Conservation (phyloP, 2,329 filamentous ascomycete genomes). For the Byssoonygena ceratinophila region DNA sequence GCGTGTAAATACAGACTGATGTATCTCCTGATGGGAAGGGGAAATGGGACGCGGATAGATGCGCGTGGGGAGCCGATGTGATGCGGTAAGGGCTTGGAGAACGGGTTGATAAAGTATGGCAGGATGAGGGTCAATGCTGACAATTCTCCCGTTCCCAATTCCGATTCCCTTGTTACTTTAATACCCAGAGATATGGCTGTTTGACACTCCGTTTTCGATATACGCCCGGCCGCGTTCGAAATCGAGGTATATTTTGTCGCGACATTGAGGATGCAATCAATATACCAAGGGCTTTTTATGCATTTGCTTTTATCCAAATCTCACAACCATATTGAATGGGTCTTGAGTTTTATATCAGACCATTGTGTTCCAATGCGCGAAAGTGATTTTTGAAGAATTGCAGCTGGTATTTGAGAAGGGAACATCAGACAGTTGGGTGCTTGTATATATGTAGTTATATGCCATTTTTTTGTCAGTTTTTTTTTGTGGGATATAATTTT, state of each 20-base stretch:
- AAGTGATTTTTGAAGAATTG: background rate
- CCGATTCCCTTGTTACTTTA: background rate
- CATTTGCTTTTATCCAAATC: conserved; percentile 2
- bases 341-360: background rate
- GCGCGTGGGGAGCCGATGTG: background rate
- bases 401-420: background rate
- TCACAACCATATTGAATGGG: too few relatives aligned
- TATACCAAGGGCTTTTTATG: background rate
- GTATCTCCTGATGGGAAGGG: background rate
- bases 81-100: background rate
- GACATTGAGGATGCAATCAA: conserved; percentile 1
- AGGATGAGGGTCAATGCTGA: background rate
- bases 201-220: background rate
- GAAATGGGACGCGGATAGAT: background rate
- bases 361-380: background rate
- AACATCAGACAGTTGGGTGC: background rate
- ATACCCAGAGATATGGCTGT: background rate
- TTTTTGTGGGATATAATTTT: background rate
- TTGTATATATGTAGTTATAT: conserved; percentile 2
- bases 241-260: background rate
- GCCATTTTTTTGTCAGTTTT: background rate
- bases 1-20: conserved; percentile 3
- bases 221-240: background rate
- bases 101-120: background rate
- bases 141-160: too few relatives aligned